Conservation (phyloP, 1,284 basidiomycete species). For the Trichosporon sp. region DNA sequence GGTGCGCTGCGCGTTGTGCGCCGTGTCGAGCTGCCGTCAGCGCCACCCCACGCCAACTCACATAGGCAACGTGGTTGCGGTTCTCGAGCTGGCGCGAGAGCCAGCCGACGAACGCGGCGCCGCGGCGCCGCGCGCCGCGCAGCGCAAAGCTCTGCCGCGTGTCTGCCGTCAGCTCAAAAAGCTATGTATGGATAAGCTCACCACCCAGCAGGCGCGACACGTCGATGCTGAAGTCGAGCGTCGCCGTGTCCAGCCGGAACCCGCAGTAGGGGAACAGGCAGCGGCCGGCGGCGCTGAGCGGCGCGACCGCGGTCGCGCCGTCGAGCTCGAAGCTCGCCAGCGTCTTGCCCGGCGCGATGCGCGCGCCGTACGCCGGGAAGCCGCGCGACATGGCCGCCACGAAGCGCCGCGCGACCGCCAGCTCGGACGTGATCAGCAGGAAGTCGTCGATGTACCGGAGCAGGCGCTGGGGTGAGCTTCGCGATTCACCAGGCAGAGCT, state of each 20-base stretch:
- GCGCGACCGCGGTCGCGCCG: constrained; percentile 23
- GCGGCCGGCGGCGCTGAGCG: constrained; percentile 12
- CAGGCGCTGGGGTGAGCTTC: constrained; percentile 57
- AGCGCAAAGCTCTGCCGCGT: constrained; percentile 46
- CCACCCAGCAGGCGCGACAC: constrained; percentile 62
- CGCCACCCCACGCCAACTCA: constrained; percentile 17
- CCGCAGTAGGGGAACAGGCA: constrained; percentile 82
- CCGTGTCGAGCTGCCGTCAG: constrained; percentile 58
- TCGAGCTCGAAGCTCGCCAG: constrained; percentile 54
- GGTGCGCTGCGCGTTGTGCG: constrained; percentile 61
- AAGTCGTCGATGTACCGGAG: constrained; percentile 92
- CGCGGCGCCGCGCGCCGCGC: constrained; percentile 31
- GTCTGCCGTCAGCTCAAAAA: constrained; percentile 23
- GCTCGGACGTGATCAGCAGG: constrained; percentile 73
- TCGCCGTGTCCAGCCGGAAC: constrained; percentile 65
- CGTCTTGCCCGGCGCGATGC: constrained; percentile 82
- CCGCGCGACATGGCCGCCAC: constrained; percentile 75
- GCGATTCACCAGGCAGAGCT: not conserved
- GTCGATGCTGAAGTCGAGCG: constrained; percentile 71
- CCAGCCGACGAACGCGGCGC: constrained; percentile 42
- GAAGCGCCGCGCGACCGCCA: constrained; percentile 63
- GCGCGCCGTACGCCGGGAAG: constrained; percentile 88
- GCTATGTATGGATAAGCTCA: constrained; percentile 42
- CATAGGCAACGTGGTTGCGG: constrained; percentile 47
- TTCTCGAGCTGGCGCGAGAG: constrained; percentile 48